Evolutionary conservation across 257 asterid species (phyloP).

Genomic region (Henckelia pumila): DNA sequence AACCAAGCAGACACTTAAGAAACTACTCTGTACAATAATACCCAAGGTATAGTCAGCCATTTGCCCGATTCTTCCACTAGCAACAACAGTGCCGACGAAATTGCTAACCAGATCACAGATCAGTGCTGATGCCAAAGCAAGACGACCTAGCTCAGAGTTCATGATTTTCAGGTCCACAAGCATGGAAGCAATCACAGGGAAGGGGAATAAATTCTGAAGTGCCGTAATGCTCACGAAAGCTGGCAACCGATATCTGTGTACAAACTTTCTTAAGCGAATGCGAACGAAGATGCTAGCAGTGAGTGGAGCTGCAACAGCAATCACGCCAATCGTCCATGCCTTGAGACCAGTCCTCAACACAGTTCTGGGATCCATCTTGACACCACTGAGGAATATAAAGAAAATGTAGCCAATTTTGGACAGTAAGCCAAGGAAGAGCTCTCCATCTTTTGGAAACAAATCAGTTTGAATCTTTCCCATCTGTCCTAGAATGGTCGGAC

Average conservation of each 20-base stretch:
- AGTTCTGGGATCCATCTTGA: constrained; percentile 79
- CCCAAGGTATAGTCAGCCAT: constrained; percentile 31
- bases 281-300: constrained; percentile 24
- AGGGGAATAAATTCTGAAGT: constrained; percentile 56
- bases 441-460: constrained; percentile 65
- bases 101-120: constrained; percentile 63
- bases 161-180: constrained; percentile 77
- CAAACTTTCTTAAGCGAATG: not conserved
- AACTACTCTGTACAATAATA: constrained; percentile 33
- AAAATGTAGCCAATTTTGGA: constrained; percentile 76
- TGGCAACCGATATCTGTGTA: constrained; percentile 45
- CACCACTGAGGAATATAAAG: constrained; percentile 80
- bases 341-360: constrained; percentile 60
- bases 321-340: constrained; percentile 78
- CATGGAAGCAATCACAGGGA: constrained; percentile 74
- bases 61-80: constrained; percentile 46
- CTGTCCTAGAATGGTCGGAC: constrained; percentile 66
- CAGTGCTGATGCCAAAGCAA: constrained; percentile 67
- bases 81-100: constrained; percentile 31
- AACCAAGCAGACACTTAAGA: constrained; percentile 36
- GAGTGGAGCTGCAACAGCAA: constrained; percentile 43
- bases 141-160: constrained; percentile 88
- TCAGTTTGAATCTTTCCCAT: not conserved
- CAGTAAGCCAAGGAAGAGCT: constrained; percentile 54
- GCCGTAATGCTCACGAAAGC: constrained; percentile 37